Base-by-base conservation (phyloP, 805 yeast genomes). In the Torulaspora microellipsoides region DNA sequence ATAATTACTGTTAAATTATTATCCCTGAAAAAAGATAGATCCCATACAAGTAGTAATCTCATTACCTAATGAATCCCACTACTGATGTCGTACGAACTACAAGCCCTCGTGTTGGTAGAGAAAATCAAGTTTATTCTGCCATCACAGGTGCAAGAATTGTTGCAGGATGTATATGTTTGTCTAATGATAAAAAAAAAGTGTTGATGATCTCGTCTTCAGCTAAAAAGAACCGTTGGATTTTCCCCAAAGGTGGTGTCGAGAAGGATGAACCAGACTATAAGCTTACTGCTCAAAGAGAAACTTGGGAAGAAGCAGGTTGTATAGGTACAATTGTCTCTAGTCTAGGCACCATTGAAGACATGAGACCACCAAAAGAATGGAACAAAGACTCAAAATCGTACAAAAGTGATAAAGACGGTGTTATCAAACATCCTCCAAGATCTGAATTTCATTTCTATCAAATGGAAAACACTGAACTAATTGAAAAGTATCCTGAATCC, bases 251-350 rank as follows among this genome's bases (percentile, higher is more conserved):
- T 28, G 99, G 99, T 1, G 81, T 90, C 31, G 99, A 93, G 65
- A 60, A 61, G 25, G 99, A 93, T 63, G 99, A 87, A 64, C 38
- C 54, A 15, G 64, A 70, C 52, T 68, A 56, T 49, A 49, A 57
- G 12, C 41, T 66, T 3, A 68, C 85, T 4, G 97, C 97, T 0
- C 69, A 75, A 13, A 72, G 99, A 46, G 99, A 93, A 60, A 86
- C 95, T 0, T 93, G 99, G 99, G 99, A 93, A 64, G 99, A 93
- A 66, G 93, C 95, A 0, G 99, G 99, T 0, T 85, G 85, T 17
- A 76, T 75, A 29, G 96, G 97, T 7, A 67, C 61, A 13, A 71
- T 89, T 3, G 55, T 70, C 3, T 54, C 59, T 32, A 71, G 72
- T 46, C 66, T 91, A 33, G 95, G 91, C 0, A 69, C 76, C 0